Evolutionary conservation across 495 filamentous ascomycete species (phyloP).

Genomic region (Collariella sp.): DNA sequence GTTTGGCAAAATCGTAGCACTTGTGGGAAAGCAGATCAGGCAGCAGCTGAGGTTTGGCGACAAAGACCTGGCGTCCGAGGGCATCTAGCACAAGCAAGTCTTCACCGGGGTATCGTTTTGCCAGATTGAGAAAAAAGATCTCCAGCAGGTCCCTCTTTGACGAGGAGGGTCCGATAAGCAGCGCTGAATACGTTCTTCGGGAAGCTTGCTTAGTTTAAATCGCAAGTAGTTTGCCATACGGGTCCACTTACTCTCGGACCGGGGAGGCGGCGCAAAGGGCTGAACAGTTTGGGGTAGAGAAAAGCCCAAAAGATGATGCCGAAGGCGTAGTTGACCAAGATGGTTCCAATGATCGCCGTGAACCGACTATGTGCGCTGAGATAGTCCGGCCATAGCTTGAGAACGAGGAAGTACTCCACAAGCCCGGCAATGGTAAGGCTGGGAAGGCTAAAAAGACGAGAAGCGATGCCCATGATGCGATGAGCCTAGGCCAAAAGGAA

Average conservation of each 20-base stretch:
- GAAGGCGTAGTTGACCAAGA: constrained; percentile 5
- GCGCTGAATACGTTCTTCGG: background rate
- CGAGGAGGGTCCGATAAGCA: background rate
- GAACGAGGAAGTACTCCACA: background rate
- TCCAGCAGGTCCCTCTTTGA: background rate
- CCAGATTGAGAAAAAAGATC: constrained; percentile 2
- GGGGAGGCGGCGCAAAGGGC: background rate
- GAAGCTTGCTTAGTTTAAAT: background rate
- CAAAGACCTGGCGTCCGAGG: background rate
- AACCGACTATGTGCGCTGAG: background rate
- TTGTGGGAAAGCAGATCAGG: constrained; percentile 56
- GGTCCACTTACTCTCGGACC: background rate
- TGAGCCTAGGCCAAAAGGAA: background rate
- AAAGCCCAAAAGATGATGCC: constrained; percentile 3
- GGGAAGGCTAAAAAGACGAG: background rate
- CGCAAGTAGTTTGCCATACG: background rate
- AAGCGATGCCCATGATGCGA: background rate
- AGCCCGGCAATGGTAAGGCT: background rate
- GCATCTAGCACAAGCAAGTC: background rate
- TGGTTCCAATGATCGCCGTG: background rate
- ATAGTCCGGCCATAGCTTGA: background rate
- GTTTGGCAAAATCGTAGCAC: constrained; percentile 73
- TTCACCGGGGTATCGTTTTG: background rate
- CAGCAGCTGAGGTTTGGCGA: constrained; percentile 24
- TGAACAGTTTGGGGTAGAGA: constrained; percentile 1